Conservation (phyloP, 2,329 filamentous ascomycete genomes). For the Torrubiella hemipterigena region DNA sequence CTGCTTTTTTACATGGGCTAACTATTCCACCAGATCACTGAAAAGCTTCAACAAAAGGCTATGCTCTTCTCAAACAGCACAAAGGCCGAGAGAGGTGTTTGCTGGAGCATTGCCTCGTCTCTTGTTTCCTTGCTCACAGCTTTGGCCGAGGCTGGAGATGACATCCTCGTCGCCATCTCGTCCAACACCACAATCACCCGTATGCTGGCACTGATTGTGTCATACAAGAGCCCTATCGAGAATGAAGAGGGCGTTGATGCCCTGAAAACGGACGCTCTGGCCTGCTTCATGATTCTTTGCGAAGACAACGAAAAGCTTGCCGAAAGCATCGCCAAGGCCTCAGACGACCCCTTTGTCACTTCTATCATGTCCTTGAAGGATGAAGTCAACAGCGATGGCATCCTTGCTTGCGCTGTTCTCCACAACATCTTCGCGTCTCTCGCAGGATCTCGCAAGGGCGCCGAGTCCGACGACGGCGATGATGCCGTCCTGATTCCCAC, state of each 20-base stretch:
- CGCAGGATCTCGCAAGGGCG: constrained; percentile 10
- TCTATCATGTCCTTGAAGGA: constrained; percentile 36
- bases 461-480: constrained; percentile 15
- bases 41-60: no score
- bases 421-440: constrained; percentile 48
- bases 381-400: constrained; percentile 32
- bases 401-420: constrained; percentile 47
- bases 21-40: neutral
- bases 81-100: constrained; percentile 39
- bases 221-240: constrained; percentile 23
- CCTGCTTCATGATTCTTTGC: constrained; percentile 43
- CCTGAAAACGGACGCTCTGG: constrained; percentile 35
- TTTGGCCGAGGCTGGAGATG: constrained; percentile 47
- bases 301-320: constrained; percentile 47
- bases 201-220: constrained; percentile 42
- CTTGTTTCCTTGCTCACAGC: constrained; percentile 40
- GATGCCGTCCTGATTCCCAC: constrained; percentile 23
- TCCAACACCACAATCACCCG: constrained; percentile 33
- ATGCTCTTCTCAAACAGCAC: constrained; percentile 35
- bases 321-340: constrained; percentile 38
- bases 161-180: constrained; percentile 44
- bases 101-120: constrained; percentile 42
- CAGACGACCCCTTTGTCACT: constrained; percentile 33
- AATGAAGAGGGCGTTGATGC: constrained; percentile 29
- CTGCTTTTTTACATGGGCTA: neutral